Conservation (phyloP, 495 filamentous ascomycete genomes). For the Cairneyella variabilis region DNA sequence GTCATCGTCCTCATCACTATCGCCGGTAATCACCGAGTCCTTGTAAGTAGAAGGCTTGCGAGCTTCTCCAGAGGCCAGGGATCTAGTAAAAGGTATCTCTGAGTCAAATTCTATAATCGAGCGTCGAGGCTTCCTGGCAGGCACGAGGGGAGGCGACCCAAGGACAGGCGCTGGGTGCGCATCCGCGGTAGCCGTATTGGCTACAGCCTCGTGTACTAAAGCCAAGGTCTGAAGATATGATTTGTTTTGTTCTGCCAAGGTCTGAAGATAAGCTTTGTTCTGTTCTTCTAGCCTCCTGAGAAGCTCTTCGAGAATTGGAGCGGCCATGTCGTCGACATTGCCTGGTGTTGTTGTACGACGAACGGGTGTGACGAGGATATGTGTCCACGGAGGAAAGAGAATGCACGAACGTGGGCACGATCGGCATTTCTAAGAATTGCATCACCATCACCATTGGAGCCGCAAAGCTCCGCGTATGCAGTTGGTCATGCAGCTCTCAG, state of each 20-base stretch:
- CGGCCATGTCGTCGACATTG: background rate
- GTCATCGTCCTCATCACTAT: constrained; percentile 27
- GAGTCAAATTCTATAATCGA: constrained; percentile 8
- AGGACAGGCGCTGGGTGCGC: constrained; percentile 6
- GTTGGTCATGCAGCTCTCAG: background rate
- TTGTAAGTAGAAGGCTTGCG: background rate
- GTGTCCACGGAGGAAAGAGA: background rate
- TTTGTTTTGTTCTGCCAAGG: constrained; percentile 31
- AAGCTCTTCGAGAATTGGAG: constrained; percentile 29
- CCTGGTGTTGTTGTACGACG: background rate
- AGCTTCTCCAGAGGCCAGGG: background rate
- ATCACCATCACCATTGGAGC: background rate
- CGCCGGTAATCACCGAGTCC: constrained; percentile 25
- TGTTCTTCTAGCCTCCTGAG: constrained; percentile 32
- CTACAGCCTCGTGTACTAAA: constrained; percentile 29
- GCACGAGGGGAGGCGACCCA: background rate
- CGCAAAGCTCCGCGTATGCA: background rate
- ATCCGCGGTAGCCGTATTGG: constrained; percentile 3
- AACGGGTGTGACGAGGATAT: background rate
- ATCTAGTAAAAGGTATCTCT: background rate
- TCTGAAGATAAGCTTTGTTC: constrained; percentile 33
- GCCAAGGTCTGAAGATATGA: constrained; percentile 33
- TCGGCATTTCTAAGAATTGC: background rate
- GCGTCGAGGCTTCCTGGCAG: background rate
- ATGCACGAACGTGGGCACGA: background rate